phyloP scores from a whole-genome alignment of 768 basidiomycete species.

The Gloeopeniophorella convolvens region DNA sequence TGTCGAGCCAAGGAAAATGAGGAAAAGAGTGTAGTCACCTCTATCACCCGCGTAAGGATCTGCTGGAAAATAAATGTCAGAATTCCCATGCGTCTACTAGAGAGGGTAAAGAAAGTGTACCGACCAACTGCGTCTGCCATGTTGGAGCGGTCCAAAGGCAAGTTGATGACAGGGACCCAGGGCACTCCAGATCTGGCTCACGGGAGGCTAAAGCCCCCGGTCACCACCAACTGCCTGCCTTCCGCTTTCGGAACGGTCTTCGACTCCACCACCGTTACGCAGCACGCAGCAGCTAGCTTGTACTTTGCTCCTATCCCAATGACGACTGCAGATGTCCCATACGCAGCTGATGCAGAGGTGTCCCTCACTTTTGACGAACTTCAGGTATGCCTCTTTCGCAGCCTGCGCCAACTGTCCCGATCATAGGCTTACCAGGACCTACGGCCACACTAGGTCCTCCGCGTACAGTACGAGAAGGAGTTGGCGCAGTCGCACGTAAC shows the following conservation, averaged over 20 bases:
- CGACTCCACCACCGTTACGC: background rate
- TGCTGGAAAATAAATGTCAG: background rate
- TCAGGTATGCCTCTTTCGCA: constrained; percentile 44
- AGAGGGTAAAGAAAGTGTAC: background rate
- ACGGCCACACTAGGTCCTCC: constrained; percentile 58
- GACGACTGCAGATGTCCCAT: constrained; percentile 83
- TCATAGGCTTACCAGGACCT: background rate
- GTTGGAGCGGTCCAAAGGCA: background rate
- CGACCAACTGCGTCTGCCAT: constrained; percentile 19
- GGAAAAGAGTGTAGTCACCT: constrained; percentile 15
- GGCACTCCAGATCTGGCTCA: background rate
- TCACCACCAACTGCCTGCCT: background rate
- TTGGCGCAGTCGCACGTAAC: constrained; percentile 76
- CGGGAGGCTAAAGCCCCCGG: constrained; percentile 1
- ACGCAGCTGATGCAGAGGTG: constrained; percentile 91
- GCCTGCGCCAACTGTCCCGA: background rate
- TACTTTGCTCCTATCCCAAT: background rate
- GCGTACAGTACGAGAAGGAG: constrained; percentile 86
- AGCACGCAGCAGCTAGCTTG: background rate
- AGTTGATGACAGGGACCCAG: constrained; percentile 1
- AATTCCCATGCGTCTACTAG: background rate
- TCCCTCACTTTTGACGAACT: constrained; percentile 87
- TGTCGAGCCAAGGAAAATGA: constrained; percentile 18
- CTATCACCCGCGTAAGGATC: constrained; percentile 10
- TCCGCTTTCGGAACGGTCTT: background rate